These are phyloP conservation scores for Lonicera japonica DNA, from an alignment of 129 eudicot species.

Conservation along the genomic window DNA sequence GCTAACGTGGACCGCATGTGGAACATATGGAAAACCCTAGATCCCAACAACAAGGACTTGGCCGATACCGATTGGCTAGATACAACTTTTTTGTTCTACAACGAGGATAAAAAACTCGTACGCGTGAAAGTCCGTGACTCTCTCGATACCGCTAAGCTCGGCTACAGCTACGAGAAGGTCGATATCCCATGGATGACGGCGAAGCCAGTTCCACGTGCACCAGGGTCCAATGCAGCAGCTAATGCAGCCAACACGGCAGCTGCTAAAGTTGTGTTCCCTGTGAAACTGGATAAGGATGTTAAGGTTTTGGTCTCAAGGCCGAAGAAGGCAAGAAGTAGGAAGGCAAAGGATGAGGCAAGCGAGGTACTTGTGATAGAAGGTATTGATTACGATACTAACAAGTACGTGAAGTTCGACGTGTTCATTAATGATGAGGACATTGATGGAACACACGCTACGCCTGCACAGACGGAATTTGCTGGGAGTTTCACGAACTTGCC, in stretches of 20 bases:
- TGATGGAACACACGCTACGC: constrained; percentile 2
- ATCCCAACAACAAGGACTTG: too few species aligned
- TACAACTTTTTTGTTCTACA: too few species aligned
- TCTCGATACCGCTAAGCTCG: too few species aligned
- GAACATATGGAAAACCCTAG: too few species aligned
- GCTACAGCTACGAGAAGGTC: too few species aligned
- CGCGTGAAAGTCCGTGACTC: too few species aligned
- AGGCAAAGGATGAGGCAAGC: constrained; percentile 26
- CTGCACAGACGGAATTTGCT: constrained; percentile 47
- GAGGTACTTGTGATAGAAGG: constrained; percentile 35
- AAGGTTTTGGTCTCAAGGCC: constrained; percentile 41
- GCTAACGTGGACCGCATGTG: too few species aligned
- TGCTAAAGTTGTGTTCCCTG: constrained; percentile 12
- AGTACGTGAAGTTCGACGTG: constrained; percentile 37
- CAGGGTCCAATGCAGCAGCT: too few species aligned
- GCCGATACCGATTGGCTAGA: too few species aligned
- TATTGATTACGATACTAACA: constrained; percentile 22
- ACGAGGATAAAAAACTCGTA: too few species aligned
- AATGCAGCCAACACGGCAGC: background rate
- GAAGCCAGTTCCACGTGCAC: too few species aligned
- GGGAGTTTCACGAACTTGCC: constrained; percentile 45
- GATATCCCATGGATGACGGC: too few species aligned
- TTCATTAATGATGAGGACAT: constrained; percentile 36
- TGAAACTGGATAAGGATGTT: constrained; percentile 22
- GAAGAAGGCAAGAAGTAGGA: constrained; percentile 15